Evolutionary conservation across 2,329 filamentous ascomycete genomes (phyloP).

Genomic region (Lizonia empirigonia): DNA sequence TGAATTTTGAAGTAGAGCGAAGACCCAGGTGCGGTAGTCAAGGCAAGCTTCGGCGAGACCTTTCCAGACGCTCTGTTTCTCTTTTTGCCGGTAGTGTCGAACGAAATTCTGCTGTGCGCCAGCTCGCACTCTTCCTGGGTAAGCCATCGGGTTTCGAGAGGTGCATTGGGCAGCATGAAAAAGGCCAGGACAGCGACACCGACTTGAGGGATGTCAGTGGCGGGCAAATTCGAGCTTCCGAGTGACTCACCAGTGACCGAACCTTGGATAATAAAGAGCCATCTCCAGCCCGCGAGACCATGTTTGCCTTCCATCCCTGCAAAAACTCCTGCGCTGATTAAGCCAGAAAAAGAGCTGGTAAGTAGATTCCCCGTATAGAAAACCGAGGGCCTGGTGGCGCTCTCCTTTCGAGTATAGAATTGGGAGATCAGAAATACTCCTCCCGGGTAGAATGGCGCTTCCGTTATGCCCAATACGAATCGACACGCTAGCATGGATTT

Average conservation of each 20-base stretch:
- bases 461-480: conserved; percentile 36
- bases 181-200: conserved; percentile 21
- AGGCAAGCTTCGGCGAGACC: conserved; percentile 20
- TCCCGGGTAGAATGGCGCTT: conserved; percentile 43
- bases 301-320: conserved; percentile 46
- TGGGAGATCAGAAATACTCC: conserved; percentile 43
- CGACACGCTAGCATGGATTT: conserved; percentile 38
- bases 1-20: not conserved
- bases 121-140: conserved; percentile 49
- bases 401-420: conserved; percentile 47
- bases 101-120: conserved; percentile 34
- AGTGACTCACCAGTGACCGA: conserved; percentile 34
- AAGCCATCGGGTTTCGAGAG: conserved; percentile 50
- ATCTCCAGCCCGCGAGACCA: conserved; percentile 51
- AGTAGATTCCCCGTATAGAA: conserved; percentile 50
- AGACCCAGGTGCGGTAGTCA: conserved; percentile 24
- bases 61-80: conserved; percentile 18
- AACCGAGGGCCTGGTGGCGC: conserved; percentile 39
- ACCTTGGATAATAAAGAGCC: conserved; percentile 53
- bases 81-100: conserved; percentile 51
- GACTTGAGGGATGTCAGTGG: conserved; percentile 2
- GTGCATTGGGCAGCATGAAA: conserved; percentile 22
- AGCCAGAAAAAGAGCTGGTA: conserved; percentile 50
- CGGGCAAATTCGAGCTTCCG: not conserved
- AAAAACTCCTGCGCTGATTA: conserved; percentile 48